A percentile compares a stretch with the other conserved stretches of the same genome.
phyloP scores from a whole-genome alignment of 805 yeast genomes.

The Lipomyces spencermartinsiae region DNA sequence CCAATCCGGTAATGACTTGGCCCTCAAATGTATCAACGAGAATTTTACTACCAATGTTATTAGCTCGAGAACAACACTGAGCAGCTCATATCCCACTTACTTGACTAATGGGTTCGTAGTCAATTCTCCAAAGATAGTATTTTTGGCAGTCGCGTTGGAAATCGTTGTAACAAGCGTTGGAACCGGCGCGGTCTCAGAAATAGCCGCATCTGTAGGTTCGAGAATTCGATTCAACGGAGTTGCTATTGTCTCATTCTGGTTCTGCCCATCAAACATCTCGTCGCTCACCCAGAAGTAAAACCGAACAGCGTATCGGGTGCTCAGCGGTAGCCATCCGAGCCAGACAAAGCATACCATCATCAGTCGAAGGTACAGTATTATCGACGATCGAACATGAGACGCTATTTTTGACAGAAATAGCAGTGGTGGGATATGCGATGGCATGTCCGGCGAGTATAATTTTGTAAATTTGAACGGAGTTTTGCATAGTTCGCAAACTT shows the following conservation, averaged over 20 bases:
- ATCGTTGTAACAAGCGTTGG: neutral
- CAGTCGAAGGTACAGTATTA: constrained; percentile 37
- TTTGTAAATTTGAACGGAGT: constrained; percentile 72
- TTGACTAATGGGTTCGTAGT: constrained; percentile 22
- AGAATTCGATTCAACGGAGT: constrained; percentile 6
- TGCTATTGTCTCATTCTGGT: constrained; percentile 19
- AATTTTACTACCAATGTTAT: constrained; percentile 19
- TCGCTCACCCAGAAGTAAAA: constrained; percentile 38
- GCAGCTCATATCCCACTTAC: constrained; percentile 14
- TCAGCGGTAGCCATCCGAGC: constrained; percentile 43
- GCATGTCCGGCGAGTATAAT: constrained; percentile 68
- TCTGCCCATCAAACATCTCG: constrained; percentile 29
- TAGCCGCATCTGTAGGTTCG: neutral
- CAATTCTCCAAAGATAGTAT: constrained; percentile 14
- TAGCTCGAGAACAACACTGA: neutral
- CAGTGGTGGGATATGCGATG: constrained; percentile 62
- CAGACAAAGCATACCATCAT: constrained; percentile 39
- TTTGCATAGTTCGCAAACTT: constrained; percentile 88
- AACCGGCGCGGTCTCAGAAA: neutral
- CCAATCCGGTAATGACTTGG: constrained; percentile 40
- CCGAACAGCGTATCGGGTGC: constrained; percentile 37
- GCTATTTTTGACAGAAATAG: constrained; percentile 54
- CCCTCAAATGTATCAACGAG: constrained; percentile 42
- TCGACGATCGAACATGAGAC: constrained; percentile 30
- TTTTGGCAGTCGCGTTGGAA: neutral